Conservation (phyloP, 768 basidiomycete genomes). For the Boletus coccyginus region DNA sequence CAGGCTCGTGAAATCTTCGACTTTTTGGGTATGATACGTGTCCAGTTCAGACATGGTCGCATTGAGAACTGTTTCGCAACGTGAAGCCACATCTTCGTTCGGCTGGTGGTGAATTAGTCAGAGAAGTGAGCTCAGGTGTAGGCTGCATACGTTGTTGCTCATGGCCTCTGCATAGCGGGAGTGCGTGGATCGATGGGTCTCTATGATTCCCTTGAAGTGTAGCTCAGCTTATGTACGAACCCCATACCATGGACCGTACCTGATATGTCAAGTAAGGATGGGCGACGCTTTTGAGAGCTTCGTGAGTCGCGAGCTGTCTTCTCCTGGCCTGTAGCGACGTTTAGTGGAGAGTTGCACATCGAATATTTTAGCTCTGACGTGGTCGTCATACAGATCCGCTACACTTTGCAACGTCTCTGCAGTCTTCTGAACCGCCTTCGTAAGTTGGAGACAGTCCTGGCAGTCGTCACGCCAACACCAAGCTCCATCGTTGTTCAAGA, state of each 20-base stretch:
- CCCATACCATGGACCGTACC: constrained; percentile 33
- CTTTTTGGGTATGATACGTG: constrained; percentile 70
- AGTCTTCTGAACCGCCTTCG: constrained; percentile 74
- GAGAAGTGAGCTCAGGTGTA: neutral
- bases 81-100: constrained; percentile 62
- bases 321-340: constrained; percentile 54
- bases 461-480: constrained; percentile 89
- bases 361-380: constrained; percentile 46
- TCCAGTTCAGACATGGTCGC: constrained; percentile 89
- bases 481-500: constrained; percentile 69
- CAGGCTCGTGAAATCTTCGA: constrained; percentile 60
- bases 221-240: neutral
- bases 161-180: constrained; percentile 59
- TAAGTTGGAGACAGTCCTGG: constrained; percentile 71
- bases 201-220: constrained; percentile 54
- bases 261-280: constrained; percentile 74
- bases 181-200: constrained; percentile 72
- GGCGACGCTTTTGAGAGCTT: constrained; percentile 69
- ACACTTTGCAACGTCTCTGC: constrained; percentile 71
- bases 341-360: constrained; percentile 5
- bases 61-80: constrained; percentile 87
- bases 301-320: constrained; percentile 71
- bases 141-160: constrained; percentile 26
- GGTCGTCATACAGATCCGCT: constrained; percentile 76
- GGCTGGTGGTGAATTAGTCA: constrained; percentile 35